Evolutionary conservation across 1,284 basidiomycete species (phyloP).

Genomic region (Austroboletus niveus): DNA sequence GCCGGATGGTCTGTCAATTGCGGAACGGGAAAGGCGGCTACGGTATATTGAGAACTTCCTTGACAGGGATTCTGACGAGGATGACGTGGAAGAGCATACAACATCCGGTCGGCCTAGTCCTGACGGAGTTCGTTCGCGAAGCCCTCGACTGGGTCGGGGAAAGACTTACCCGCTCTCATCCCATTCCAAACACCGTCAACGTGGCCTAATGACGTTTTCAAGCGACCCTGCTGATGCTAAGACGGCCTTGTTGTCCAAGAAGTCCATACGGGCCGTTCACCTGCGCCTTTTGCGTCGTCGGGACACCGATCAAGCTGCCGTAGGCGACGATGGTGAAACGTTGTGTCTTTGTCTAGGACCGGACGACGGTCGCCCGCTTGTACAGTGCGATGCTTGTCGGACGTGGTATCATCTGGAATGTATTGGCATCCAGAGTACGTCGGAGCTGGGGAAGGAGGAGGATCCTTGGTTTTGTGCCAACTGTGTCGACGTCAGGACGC

Average conservation of each 20-base stretch:
- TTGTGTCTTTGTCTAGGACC: conserved; percentile 64
- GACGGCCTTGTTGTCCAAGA: conserved; percentile 66
- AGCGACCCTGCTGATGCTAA: conserved; percentile 72
- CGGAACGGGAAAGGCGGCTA: conserved; percentile 53
- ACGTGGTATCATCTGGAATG: conserved; percentile 77
- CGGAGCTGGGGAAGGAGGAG: conserved; percentile 68
- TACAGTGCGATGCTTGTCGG: conserved; percentile 74
- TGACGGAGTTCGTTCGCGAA: conserved; percentile 29
- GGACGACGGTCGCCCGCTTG: conserved; percentile 66
- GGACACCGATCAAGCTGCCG: conserved; percentile 27
- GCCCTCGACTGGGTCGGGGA: conserved; percentile 45
- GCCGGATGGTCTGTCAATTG: conserved; percentile 46
- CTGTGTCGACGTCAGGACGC: conserved; percentile 47
- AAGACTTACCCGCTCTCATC: conserved; percentile 58
- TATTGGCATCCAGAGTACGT: conserved; percentile 60
- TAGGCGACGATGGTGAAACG: conserved; percentile 44
- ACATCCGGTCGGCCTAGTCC: conserved; percentile 9
- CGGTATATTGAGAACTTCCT: conserved; percentile 35
- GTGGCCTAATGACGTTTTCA: conserved; percentile 29
- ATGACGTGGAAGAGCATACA: conserved; percentile 28
- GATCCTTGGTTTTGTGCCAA: conserved; percentile 71
- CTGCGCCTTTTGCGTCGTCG: conserved; percentile 43
- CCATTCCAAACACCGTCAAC: conserved; percentile 35
- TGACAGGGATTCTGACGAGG: conserved; percentile 37
- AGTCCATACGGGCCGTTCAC: conserved; percentile 57